Base-by-base conservation (phyloP, 73 alveolate species). In the Tetrahymena borealis region DNA sequence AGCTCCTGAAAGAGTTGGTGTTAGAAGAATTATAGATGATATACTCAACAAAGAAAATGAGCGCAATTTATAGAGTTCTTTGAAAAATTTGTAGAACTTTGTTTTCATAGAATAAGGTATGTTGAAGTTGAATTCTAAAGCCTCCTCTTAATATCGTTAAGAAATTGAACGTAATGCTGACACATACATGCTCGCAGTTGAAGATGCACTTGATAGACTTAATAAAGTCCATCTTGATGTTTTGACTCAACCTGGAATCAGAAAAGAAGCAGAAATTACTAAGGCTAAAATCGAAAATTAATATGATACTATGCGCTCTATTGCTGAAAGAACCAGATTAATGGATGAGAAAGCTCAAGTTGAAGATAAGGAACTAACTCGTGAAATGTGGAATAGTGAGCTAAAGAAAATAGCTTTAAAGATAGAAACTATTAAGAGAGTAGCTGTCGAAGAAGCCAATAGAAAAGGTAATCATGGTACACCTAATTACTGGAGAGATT, bases 321-420 rank as follows among this genome's bases (percentile, higher is more conserved):
- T 60, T 1, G 85, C 85, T 3, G 85, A 60, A 60, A 60, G 28
- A 20, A 24, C 85, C 5, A 32, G 85, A 24, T 18, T 35, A 13
- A 60, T 60, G 85, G 85, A 60, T 24, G 85, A 60, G 10, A 60
- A n/a, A 9, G 85, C 85, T 60, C 32, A 60, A 60, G 85, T 60
- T 60, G 85, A 60, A 60, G 85, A 60, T 60, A 60, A 60, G 85
- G 85, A 60, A 9, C 10, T 60, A n/a, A 60, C 85, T n/a, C 85
- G 85, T 60, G 85, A 60, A 60, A 60, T 60, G 85, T 60, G 85
- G 85, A 60, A 60, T 60, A 60, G 85, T n/a, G 85, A 60, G 28
- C 28, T 60, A 35, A 60, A 60, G 28, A 60, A 60, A 60, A 60
- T 60, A 18, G 85, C 85, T 60, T 60, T 60, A 35, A 60, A 60